A percentile compares a stretch with the other conserved stretches of the same genome.
Evolutionary conservation across 2,329 filamentous ascomycete species (phyloP).

Genomic region (Fusarium irregulare): DNA sequence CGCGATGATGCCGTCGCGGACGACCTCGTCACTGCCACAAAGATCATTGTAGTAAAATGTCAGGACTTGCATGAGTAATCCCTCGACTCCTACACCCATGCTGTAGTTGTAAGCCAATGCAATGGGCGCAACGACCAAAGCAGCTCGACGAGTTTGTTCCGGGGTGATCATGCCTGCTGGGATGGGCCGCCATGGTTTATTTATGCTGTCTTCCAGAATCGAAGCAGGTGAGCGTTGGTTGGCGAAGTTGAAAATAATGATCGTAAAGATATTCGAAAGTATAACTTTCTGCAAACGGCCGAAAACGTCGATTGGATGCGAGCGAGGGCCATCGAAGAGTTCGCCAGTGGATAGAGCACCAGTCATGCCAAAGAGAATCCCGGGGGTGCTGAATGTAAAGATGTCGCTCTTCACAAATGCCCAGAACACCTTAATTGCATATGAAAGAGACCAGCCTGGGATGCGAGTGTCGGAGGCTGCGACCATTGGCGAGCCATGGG

Average conservation of each 20-base stretch:
- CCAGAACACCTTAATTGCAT: neutral
- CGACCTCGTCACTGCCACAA: neutral
- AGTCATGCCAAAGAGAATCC: neutral
- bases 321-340: fast-evolving
- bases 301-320: fast-evolving
- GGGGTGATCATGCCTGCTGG: neutral
- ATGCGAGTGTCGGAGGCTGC: fast-evolving
- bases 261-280: neutral
- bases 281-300: neutral
- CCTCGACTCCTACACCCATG: neutral
- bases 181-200: neutral
- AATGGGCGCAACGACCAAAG: neutral
- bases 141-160: neutral
- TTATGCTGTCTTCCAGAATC: neutral
- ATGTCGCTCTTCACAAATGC: neutral
- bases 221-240: neutral
- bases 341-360: fast-evolving
- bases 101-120: neutral
- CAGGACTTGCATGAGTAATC: neutral
- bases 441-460: neutral
- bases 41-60: neutral
- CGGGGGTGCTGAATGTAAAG: neutral
- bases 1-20: neutral
- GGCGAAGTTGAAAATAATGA: neutral
- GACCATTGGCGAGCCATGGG: fast-evolving